These are phyloP conservation scores for Solanum hybrid DNA, from an alignment of 305 asterid species.

Conservation along the genomic window DNA sequence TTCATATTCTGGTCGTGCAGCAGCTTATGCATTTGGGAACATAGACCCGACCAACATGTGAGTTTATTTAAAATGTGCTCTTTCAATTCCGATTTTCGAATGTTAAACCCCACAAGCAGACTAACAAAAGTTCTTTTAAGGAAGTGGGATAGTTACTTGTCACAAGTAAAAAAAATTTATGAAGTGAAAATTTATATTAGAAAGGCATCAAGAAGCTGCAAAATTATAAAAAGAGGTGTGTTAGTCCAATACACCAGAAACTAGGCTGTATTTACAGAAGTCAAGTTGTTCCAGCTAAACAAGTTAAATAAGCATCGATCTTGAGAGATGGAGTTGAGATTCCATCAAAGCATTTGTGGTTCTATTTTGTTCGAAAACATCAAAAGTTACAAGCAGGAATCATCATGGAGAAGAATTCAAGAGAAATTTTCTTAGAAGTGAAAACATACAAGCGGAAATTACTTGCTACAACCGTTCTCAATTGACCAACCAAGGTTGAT, in stretches of 20 bases:
- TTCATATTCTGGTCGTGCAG: conserved; percentile 96
- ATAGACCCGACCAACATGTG: conserved; percentile 82
- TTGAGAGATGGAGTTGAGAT: not conserved
- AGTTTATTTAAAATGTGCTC: not conserved
- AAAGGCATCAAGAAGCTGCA: not conserved
- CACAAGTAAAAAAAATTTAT: not conserved
- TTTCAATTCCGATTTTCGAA: not conserved
- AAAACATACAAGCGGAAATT: not conserved
- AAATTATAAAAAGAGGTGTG: not conserved
- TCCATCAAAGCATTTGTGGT: not conserved
- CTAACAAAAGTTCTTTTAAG: not conserved
- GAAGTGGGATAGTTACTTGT: not conserved
- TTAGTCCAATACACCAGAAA: not conserved
- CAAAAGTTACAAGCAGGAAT: not conserved
- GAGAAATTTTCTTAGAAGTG: not conserved
- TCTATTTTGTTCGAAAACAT: not conserved
- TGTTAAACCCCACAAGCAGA: not conserved
- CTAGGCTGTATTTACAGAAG: not conserved
- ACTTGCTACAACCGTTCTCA: not conserved
- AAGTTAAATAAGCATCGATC: not conserved
- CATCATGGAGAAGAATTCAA: not conserved
- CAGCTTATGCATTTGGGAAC: conserved; percentile 96
- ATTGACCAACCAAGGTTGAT: not conserved
- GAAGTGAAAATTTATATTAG: not conserved
- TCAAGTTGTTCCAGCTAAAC: not conserved